These are phyloP conservation scores for rapeseed (Brassica napus) DNA, from an alignment of 345 rosid genomes.

Conservation along the genomic window Da-Ae NC_063451.1:23764501-23765000, in stretches of 20 bases:
- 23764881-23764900: slow-evolving; percentile 86
- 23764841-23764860: slow-evolving; percentile 94
- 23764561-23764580: neutral
- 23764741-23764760: slow-evolving; percentile 92
- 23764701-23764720: slow-evolving; percentile 73
- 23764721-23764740: slow-evolving; percentile 72
- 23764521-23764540: neutral
- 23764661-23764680: slow-evolving; percentile 81
- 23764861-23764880: slow-evolving; percentile 94
- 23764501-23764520: slow-evolving; percentile 62
- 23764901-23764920: slow-evolving; percentile 88
- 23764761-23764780: slow-evolving; percentile 85
- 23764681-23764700: slow-evolving; percentile 89
- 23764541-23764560: neutral
- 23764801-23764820: slow-evolving; percentile 89
- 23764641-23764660: slow-evolving; percentile 81
- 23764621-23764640: slow-evolving; percentile 90
- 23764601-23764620: slow-evolving; percentile 88
- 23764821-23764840: slow-evolving; percentile 79
- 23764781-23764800: slow-evolving; percentile 86
- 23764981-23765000: neutral
- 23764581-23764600: slow-evolving; percentile 44
- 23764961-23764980: neutral
- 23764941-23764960: slow-evolving; percentile 80
- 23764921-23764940: slow-evolving; percentile 91